Percentiles rank a stretch among this genome's conserved stretches.
Conservation (phyloP, 108 stramenopile genomes). For the Cyclotella cryptica region DNA sequence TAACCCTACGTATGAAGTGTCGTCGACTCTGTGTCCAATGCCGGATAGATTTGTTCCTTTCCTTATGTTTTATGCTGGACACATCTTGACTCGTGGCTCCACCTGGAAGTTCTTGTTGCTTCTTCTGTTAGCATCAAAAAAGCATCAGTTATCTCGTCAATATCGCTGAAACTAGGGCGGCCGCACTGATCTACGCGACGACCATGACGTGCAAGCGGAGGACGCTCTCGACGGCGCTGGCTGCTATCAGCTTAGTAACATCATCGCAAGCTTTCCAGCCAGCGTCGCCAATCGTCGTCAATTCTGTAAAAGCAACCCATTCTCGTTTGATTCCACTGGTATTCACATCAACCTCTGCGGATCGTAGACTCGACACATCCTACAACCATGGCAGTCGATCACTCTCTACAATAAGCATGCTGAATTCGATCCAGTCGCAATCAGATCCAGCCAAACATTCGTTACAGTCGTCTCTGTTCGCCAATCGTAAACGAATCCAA, state of each 20-base stretch:
- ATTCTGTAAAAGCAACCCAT: not conserved
- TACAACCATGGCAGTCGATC: not conserved
- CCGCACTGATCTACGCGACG: not conserved
- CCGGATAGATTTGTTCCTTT: too few relatives aligned
- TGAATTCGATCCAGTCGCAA: not conserved
- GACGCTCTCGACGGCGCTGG: not conserved
- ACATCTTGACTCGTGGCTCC: constrained; percentile 1
- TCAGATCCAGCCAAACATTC: not conserved
- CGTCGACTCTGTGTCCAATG: not conserved
- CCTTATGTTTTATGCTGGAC: too few relatives aligned
- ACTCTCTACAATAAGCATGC: not conserved
- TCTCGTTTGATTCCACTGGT: not conserved
- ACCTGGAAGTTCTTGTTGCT: not conserved
- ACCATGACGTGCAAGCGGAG: not conserved
- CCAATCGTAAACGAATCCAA: not conserved
- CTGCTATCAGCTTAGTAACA: not conserved
- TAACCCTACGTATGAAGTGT: not conserved
- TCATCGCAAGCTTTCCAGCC: constrained; percentile 9
- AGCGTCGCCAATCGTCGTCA: not conserved
- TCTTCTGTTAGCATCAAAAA: too few relatives aligned
- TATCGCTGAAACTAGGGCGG: too few relatives aligned
- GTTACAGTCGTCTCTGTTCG: not conserved
- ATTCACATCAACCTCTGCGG: not conserved
- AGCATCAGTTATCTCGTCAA: too few relatives aligned
- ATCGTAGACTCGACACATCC: not conserved